Percentiles rank a stretch among this genome's conserved stretches.
phyloP scores from a whole-genome alignment of 2,329 filamentous ascomycete species.

The Alternaria triticimaculans region DNA sequence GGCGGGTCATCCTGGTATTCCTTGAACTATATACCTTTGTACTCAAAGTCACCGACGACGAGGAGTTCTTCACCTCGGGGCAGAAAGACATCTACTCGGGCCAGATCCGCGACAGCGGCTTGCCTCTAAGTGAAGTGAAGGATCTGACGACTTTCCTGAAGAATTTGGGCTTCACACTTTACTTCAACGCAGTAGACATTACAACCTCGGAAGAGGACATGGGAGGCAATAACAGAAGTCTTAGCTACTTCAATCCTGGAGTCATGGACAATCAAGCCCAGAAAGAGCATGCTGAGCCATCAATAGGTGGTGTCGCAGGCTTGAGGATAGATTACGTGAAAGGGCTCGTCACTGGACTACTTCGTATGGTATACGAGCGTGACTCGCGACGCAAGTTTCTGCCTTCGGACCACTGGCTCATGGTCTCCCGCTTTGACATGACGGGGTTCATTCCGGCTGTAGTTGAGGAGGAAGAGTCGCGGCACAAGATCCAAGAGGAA shows the following conservation, averaged over 20 bases:
- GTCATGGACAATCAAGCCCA: constrained; percentile 26
- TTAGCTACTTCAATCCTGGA: constrained; percentile 45
- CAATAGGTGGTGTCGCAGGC: constrained; percentile 69
- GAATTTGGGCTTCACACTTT: constrained; percentile 85
- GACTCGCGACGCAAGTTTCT: constrained; percentile 89
- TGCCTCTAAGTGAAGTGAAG: constrained; percentile 74
- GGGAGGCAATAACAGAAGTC: constrained; percentile 56
- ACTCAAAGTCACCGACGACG: constrained; percentile 90
- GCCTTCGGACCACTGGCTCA: constrained; percentile 87
- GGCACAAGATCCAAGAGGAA: constrained; percentile 71
- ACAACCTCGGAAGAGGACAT: constrained; percentile 54
- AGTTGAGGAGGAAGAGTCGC: constrained; percentile 81
- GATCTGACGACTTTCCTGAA: constrained; percentile 84
- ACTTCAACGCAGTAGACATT: constrained; percentile 79
- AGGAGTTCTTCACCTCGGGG: constrained; percentile 80
- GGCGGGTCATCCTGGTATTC: constrained; percentile 88
- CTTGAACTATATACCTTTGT: constrained; percentile 94
- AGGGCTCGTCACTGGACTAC: constrained; percentile 76
- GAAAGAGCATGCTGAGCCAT: constrained; percentile 47
- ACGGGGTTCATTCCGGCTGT: constrained; percentile 85
- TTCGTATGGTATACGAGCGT: constrained; percentile 89
- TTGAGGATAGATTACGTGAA: constrained; percentile 81
- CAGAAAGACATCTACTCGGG: constrained; percentile 37
- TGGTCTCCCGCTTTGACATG: constrained; percentile 89
- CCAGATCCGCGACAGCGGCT: constrained; percentile 64